A percentile compares a stretch with the other conserved stretches of the same genome.
phyloP scores from a whole-genome alignment of 2,329 filamentous ascomycete genomes.

The Aspergillus eucalypticola region DNA sequence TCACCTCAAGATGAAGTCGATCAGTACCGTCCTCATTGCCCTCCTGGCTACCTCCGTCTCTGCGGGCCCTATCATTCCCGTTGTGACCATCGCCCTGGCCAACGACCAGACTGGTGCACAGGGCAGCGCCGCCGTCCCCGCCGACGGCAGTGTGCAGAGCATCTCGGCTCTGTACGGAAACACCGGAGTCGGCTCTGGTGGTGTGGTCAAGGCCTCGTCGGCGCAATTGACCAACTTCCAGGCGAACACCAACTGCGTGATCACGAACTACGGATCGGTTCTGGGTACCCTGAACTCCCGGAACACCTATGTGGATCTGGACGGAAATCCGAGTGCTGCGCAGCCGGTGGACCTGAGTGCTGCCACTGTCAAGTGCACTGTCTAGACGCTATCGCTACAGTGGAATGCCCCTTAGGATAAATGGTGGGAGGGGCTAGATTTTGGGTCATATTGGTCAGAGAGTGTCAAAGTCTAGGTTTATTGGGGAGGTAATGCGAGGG shows the following conservation, averaged over 20 bases:
- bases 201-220: slow-evolving; percentile 26
- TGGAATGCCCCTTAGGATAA: neutral
- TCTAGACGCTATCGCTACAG: neutral
- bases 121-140: slow-evolving; percentile 21
- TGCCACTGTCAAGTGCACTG: slow-evolving; percentile 6
- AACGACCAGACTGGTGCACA: slow-evolving; percentile 29
- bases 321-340: slow-evolving; percentile 3
- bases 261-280: slow-evolving; percentile 15
- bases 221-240: slow-evolving; percentile 25
- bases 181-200: slow-evolving; percentile 22
- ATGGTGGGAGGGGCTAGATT: neutral
- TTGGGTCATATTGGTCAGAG: neutral
- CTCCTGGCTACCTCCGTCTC: slow-evolving; percentile 22
- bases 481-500: no score
- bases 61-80: slow-evolving; percentile 12
- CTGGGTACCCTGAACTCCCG: slow-evolving; percentile 14
- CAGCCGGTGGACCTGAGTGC: slow-evolving; percentile 9
- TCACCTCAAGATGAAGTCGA: slow-evolving; percentile 23
- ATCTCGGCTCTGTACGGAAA: slow-evolving; percentile 24
- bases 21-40: slow-evolving; percentile 18
- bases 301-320: slow-evolving; percentile 16
- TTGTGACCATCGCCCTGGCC: slow-evolving; percentile 26
- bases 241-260: slow-evolving; percentile 22
- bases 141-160: slow-evolving; percentile 22
- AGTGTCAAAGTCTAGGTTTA: no score